Base-by-base conservation (phyloP, 768 basidiomycete species). In the Agrocybe pediades region DNA sequence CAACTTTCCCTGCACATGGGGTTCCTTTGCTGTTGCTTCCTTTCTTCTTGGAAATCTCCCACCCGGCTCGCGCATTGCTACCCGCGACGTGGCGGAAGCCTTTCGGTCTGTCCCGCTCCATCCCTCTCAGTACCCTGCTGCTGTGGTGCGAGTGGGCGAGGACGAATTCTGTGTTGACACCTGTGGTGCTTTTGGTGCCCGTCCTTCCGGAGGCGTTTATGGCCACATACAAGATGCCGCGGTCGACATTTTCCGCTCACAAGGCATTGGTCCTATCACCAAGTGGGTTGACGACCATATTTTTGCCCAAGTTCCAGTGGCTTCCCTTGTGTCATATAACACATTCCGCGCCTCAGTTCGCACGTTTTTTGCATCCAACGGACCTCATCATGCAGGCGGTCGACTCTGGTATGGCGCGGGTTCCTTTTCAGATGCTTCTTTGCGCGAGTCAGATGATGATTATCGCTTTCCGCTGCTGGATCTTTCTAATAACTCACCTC, bases 1-100 rank as follows among this genome's bases (percentile, higher is more conserved):
- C 13, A 17, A 63, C 7, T 79, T 69, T 45, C 77, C 75, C 0
- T 73, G 71, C 58, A 74, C 71, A 0, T 79, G 77, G 75, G 74
- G 74, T 0, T 76, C 75, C 0, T 79, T 80, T 48, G 58, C 67
- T 0, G 51, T 76, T 0, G 68, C 53, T 11, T 49, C 65, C 2
- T 25, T 71, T n/a, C 58, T 76, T 0, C 58, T 45, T 2, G 50
- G 54, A n/a, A n/a, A n/a, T 1, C 70, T 78, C 0, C 75, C 75
- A 0, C 71, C 68, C 15, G 68, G 69, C 0, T 72, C 72, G 0
- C 68, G 79, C 57, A 71, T 62, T 0, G 63, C 70, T 46, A 23
- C 72, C 20, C 52, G 68, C 0, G 73, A 80, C 33, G 66, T 80
- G 0, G 53, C 67, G 0, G 72, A 77, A 52, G 78, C 75, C 0